Conservation (phyloP, 129 eudicot species). For the Gnaphalium uliginosum region DNA sequence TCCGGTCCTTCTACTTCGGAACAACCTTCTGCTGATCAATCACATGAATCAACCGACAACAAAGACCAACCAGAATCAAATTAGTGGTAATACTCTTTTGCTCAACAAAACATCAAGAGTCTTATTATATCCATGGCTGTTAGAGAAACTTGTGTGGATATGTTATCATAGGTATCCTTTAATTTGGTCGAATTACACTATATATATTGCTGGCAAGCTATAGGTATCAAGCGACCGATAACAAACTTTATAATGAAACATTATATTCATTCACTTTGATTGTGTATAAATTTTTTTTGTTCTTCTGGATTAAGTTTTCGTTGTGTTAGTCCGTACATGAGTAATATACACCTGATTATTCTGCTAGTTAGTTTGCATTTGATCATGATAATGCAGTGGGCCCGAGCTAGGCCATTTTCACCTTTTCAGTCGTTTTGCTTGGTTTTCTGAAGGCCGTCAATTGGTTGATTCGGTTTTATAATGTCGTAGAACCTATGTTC, state of each 20-base stretch:
- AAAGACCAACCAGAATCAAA: constrained; percentile 20
- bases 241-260: constrained; percentile 15
- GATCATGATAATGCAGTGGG: not conserved
- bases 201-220: constrained; percentile 5
- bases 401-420: too few relatives aligned
- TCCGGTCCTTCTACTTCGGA: constrained; percentile 33
- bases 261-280: constrained; percentile 20
- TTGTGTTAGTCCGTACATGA: not conserved
- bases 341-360: not conserved
- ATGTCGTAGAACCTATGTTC: not conserved
- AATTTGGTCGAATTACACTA: constrained; percentile 16
- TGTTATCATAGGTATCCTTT: not conserved
- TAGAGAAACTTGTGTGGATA: not conserved
- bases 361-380: not conserved
- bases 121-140: not conserved
- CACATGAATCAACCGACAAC: constrained; percentile 21
- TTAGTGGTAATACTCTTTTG: constrained; percentile 9
- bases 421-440: not conserved
- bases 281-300: constrained; percentile 23
- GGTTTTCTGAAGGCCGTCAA: not conserved
- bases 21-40: constrained; percentile 30
- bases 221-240: constrained; percentile 3
- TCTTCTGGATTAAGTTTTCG: not conserved
- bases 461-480: not conserved
- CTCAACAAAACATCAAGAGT: not conserved